Percentiles rank a stretch among this genome's conserved stretches.
Conservation (phyloP, 129 eudicot genomes). For the Arctium lappa region DNA sequence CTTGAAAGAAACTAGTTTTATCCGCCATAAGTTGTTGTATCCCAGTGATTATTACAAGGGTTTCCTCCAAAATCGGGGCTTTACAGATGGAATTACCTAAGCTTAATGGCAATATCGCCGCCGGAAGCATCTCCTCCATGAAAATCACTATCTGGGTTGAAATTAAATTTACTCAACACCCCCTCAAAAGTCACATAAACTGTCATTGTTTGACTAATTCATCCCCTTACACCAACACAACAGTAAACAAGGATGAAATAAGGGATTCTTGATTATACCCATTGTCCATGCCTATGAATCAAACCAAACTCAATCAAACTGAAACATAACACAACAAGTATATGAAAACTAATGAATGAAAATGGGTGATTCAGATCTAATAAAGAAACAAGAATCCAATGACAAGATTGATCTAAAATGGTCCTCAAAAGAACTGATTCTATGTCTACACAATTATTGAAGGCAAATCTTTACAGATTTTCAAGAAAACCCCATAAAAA, state of each 20-base stretch:
- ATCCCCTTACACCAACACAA: constrained; percentile 27
- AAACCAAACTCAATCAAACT: constrained; percentile 15
- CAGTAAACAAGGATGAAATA: constrained; percentile 17
- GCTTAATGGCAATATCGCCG: constrained; percentile 55
- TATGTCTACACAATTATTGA: constrained; percentile 3
- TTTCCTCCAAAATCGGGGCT: constrained; percentile 23
- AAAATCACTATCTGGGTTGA: constrained; percentile 45
- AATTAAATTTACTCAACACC: constrained; percentile 40
- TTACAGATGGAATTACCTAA: constrained; percentile 50
- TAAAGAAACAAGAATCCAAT: constrained; percentile 28
- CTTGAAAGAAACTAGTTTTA: constrained; percentile 22
- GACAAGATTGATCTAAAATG: constrained; percentile 20
- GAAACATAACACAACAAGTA: neutral
- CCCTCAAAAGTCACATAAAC: constrained; percentile 41
- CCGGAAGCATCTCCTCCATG: constrained; percentile 65
- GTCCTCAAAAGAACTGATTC: neutral
- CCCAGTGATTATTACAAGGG: constrained; percentile 32
- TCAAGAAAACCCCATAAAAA: constrained; percentile 21
- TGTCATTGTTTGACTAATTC: constrained; percentile 74
- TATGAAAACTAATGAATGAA: neutral
- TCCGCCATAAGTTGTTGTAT: constrained; percentile 35
- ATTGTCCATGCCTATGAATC: constrained; percentile 31
- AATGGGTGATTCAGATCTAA: constrained; percentile 44
- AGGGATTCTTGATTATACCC: constrained; percentile 16
- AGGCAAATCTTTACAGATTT: constrained; percentile 11